phyloP scores from a whole-genome alignment of 768 basidiomycete genomes.

The Suillus subluteus region DNA sequence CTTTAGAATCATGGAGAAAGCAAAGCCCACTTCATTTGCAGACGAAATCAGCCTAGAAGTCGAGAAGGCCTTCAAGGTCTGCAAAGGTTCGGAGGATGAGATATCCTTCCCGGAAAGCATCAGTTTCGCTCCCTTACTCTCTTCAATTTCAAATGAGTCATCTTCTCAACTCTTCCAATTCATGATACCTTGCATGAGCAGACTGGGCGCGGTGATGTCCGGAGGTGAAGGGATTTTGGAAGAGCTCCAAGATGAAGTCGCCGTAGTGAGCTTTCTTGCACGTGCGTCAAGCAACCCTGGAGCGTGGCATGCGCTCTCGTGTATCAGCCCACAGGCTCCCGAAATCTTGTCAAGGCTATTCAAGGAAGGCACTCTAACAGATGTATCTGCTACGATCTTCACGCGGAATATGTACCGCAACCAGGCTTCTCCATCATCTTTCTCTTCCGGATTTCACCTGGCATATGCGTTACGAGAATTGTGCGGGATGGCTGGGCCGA shows the following conservation, averaged over 20 bases:
- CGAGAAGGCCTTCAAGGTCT: background rate
- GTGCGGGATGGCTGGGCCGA: background rate
- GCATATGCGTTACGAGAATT: background rate
- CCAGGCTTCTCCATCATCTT: constrained; percentile 9
- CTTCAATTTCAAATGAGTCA: background rate
- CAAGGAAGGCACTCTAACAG: background rate
- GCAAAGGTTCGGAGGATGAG: background rate
- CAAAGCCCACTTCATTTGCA: background rate
- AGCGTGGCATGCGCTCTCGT: constrained; percentile 1
- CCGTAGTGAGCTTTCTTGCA: constrained; percentile 2
- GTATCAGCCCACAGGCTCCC: background rate
- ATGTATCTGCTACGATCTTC: constrained; percentile 26
- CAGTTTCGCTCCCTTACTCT: background rate
- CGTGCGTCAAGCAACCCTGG: background rate
- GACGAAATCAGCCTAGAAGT: constrained; percentile 2
- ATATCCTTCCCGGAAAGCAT: background rate
- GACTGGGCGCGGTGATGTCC: background rate
- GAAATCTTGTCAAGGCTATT: background rate
- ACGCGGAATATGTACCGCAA: constrained; percentile 32
- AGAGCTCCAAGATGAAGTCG: constrained; percentile 4
- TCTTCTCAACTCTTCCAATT: constrained; percentile 22
- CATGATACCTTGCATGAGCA: constrained; percentile 29
- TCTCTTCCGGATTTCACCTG: background rate
- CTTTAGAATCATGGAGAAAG: constrained; percentile 3
- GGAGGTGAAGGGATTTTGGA: background rate